phyloP scores from a whole-genome alignment of 2,329 filamentous ascomycete genomes.

The Magnaporthiopsis rhizophila region DNA sequence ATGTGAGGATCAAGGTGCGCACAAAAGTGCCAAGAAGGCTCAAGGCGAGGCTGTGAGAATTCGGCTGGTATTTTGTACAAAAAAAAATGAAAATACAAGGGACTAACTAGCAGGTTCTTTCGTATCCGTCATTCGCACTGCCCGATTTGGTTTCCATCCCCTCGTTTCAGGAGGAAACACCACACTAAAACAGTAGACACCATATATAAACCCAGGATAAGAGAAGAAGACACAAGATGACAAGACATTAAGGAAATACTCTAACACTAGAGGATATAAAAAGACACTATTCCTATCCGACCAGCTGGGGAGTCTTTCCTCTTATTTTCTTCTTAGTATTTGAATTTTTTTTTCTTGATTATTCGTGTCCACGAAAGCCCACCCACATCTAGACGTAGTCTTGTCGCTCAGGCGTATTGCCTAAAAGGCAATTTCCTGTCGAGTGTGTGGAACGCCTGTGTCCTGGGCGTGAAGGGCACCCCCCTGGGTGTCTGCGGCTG shows the following conservation, averaged over 20 bases:
- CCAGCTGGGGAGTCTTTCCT: background rate
- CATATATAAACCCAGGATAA: background rate
- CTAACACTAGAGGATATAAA: background rate
- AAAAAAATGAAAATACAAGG: background rate
- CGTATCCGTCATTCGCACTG: no score
- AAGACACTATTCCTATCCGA: background rate
- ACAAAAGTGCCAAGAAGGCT: background rate
- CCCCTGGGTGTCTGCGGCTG: constrained; percentile 21
- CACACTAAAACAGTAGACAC: background rate
- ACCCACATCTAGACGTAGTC: background rate
- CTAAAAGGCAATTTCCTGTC: constrained; percentile 47
- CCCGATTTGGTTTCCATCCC: background rate
- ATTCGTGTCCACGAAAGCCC: background rate
- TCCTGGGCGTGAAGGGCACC: constrained; percentile 54
- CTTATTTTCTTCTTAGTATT: background rate
- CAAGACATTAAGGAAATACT: background rate
- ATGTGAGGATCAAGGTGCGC: background rate
- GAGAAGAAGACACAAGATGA: background rate
- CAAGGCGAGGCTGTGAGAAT: background rate
- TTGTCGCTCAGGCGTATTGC: background rate
- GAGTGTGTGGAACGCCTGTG: constrained; percentile 58
- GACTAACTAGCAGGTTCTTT: no score
- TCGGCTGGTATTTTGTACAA: background rate
- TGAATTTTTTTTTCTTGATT: background rate
- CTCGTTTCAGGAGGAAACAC: background rate